Conservation (phyloP, 108 stramenopile genomes). For the Hondaea fermentalgiana region DNA sequence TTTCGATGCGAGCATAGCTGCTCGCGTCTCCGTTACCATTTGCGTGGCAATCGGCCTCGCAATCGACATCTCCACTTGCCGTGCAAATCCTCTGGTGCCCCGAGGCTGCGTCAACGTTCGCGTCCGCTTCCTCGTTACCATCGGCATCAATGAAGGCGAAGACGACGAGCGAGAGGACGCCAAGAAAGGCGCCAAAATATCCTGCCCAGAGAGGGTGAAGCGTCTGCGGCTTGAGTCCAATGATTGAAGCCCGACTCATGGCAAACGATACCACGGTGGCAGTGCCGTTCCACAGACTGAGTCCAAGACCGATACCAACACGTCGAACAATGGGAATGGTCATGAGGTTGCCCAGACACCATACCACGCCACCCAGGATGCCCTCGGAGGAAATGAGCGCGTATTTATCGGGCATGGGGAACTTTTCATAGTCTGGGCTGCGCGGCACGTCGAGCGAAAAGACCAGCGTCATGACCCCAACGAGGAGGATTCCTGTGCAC, state of each 20-base stretch:
- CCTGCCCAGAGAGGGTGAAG: background rate
- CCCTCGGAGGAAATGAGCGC: background rate
- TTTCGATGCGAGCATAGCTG: too few species aligned
- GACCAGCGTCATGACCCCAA: slow-evolving; percentile 1
- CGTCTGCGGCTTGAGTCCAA: background rate
- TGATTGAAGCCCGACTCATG: background rate
- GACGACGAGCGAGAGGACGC: background rate
- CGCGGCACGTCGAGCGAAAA: background rate
- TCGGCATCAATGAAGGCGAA: background rate
- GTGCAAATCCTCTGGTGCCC: background rate
- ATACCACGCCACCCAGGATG: background rate
- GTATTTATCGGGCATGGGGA: background rate
- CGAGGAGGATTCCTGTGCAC: background rate
- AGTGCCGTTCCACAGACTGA: background rate
- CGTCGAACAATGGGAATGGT: background rate
- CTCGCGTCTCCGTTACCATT: too few species aligned
- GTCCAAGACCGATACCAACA: background rate
- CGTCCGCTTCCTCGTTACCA: background rate
- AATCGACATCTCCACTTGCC: too few species aligned
- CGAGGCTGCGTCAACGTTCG: background rate
- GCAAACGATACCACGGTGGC: background rate
- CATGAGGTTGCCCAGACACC: slow-evolving; percentile 6
- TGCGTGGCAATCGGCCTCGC: too few species aligned
- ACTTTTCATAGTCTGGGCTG: background rate
- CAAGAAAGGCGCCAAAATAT: background rate